Percentiles rank a stretch among this genome's conserved stretches.
These are phyloP conservation scores for Ustilago tritici DNA, from an alignment of 1,284 basidiomycete species.

Conservation along the genomic window DNA sequence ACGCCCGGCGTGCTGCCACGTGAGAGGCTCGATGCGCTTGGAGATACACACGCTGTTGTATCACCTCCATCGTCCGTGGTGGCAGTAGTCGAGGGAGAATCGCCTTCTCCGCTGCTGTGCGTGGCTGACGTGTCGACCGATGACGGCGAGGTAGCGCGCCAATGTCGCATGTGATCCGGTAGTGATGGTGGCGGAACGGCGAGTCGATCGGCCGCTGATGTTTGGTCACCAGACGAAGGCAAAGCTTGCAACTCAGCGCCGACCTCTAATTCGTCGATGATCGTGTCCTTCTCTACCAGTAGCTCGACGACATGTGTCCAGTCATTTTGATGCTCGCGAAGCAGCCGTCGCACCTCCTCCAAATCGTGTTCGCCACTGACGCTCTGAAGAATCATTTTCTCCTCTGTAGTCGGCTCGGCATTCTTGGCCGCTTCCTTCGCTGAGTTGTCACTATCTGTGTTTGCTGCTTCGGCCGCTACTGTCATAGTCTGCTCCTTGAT, in stretches of 20 bases:
- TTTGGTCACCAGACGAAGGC: constrained; percentile 7
- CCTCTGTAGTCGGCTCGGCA: constrained; percentile 41
- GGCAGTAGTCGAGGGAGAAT: constrained; percentile 51
- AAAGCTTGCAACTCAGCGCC: constrained; percentile 45
- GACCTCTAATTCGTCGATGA: constrained; percentile 43
- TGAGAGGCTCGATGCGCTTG: constrained; percentile 28
- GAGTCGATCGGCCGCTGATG: constrained; percentile 14
- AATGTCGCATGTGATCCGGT: constrained; percentile 58
- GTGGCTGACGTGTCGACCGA: constrained; percentile 59
- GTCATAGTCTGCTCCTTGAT: constrained; percentile 74
- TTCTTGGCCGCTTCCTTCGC: constrained; percentile 8
- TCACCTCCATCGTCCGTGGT: constrained; percentile 57
- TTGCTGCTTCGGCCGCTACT: constrained; percentile 18
- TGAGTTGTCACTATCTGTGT: constrained; percentile 13
- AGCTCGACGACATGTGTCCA: constrained; percentile 58
- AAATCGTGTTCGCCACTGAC: constrained; percentile 43
- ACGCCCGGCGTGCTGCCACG: constrained; percentile 47
- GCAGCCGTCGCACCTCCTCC: constrained; percentile 40
- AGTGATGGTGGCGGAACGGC: constrained; percentile 38
- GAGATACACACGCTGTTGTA: constrained; percentile 40
- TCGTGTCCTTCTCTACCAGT: constrained; percentile 46
- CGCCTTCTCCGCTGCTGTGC: constrained; percentile 55
- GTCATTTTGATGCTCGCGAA: constrained; percentile 44
- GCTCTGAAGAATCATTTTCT: constrained; percentile 58
- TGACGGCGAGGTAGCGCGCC: constrained; percentile 56